Percentiles rank a stretch among this genome's conserved stretches.
Conservation (phyloP, 352 stramenopile species). For the Globisporangium alternatum region DNA sequence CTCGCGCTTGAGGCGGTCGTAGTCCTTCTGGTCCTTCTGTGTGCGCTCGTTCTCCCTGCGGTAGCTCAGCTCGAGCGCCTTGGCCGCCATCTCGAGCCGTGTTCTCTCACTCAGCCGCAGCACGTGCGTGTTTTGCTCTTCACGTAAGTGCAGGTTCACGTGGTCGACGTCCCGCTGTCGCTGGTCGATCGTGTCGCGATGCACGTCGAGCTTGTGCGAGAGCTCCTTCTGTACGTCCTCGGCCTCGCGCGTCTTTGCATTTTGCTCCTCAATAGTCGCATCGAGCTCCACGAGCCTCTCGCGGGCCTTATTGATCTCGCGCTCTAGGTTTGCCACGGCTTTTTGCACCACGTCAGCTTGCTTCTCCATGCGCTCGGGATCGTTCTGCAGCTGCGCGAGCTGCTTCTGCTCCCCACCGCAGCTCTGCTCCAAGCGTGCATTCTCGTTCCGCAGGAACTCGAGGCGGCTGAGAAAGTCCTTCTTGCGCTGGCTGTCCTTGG, state of each 20-base stretch:
- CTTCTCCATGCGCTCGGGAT: constrained; percentile 83
- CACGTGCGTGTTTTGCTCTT: constrained; percentile 84
- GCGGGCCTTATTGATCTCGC: constrained; percentile 57
- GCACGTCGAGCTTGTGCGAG: constrained; percentile 83
- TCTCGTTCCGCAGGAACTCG: constrained; percentile 61
- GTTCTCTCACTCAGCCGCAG: constrained; percentile 68
- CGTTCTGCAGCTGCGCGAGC: constrained; percentile 56
- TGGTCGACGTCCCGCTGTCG: constrained; percentile 90
- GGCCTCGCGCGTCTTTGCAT: constrained; percentile 58
- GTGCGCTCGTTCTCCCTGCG: constrained; percentile 69
- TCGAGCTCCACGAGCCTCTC: constrained; percentile 38
- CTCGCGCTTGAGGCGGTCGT: constrained; percentile 82
- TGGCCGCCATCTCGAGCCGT: constrained; percentile 60
- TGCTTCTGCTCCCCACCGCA: constrained; percentile 54
- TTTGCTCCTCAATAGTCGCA: constrained; percentile 35
- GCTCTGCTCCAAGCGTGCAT: constrained; percentile 51
- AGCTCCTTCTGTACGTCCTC: constrained; percentile 82
- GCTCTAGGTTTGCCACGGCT: constrained; percentile 65
- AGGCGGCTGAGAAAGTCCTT: constrained; percentile 55
- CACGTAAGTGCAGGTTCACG: constrained; percentile 80
- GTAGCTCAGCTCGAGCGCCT: constrained; percentile 41
- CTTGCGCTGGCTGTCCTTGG: constrained; percentile 66
- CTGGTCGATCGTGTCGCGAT: constrained; percentile 89
- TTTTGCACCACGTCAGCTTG: constrained; percentile 84
- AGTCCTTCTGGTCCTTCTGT: constrained; percentile 66